These are phyloP conservation scores for Auxenochlorella protothecoides DNA, from an alignment of 139 green algal species.

Conservation along the genomic window DNA sequence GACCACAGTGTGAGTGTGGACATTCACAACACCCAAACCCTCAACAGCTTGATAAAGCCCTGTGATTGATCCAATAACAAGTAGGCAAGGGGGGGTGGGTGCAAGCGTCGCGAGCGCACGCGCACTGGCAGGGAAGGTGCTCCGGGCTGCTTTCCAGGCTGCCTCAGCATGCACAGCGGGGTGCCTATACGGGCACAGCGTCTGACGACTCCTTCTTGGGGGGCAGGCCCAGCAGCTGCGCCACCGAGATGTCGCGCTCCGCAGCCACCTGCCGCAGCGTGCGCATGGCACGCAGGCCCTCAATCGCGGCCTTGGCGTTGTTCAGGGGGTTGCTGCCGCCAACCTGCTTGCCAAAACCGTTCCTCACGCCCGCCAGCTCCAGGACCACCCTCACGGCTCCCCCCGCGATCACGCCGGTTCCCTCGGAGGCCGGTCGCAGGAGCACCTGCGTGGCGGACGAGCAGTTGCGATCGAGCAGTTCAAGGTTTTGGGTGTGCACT, in stretches of 20 bases:
- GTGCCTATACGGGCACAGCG: background rate
- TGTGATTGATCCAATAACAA: no score
- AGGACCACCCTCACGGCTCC: slow-evolving; percentile 77
- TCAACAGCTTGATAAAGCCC: no score
- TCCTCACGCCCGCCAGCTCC: slow-evolving; percentile 86
- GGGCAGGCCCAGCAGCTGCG: background rate
- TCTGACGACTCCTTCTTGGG: background rate
- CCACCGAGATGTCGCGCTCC: slow-evolving; percentile 38
- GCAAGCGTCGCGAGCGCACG: no score
- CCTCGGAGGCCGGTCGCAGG: slow-evolving; percentile 77
- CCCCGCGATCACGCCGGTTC: slow-evolving; percentile 77
- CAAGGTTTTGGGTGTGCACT: no score
- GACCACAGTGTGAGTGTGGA: slow-evolving; percentile 9
- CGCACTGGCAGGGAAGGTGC: background rate
- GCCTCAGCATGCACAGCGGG: background rate
- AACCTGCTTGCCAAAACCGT: slow-evolving; percentile 89
- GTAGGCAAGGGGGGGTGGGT: no score
- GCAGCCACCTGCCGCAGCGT: slow-evolving; percentile 58
- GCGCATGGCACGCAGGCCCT: slow-evolving; percentile 57
- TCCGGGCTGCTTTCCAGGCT: background rate
- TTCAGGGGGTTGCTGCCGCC: slow-evolving; percentile 80
- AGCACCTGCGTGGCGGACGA: slow-evolving; percentile 31
- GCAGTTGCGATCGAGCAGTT: no score
- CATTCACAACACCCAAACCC: no score
- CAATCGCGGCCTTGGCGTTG: slow-evolving; percentile 77